Conservation (phyloP, 2,329 filamentous ascomycete genomes). For the Cladophialophora exuberans region DNA sequence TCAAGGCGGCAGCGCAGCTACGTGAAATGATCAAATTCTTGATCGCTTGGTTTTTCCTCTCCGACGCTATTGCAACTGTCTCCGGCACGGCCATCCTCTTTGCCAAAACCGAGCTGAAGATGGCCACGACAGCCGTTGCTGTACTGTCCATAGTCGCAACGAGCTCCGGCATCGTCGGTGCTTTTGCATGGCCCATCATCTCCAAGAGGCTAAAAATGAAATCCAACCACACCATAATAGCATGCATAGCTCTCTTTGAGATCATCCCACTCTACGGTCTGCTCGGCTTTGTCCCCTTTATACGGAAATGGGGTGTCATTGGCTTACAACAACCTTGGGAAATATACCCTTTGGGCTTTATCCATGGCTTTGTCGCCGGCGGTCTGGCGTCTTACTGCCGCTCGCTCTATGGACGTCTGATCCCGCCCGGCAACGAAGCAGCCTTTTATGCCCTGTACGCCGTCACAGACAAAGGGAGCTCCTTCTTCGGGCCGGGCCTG, state of each 20-base stretch:
- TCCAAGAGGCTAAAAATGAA: slow-evolving; percentile 70
- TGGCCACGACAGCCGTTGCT: slow-evolving; percentile 84
- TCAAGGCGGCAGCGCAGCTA: slow-evolving; percentile 72
- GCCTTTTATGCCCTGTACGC: slow-evolving; percentile 97
- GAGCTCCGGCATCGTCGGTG: slow-evolving; percentile 78
- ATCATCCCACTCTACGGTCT: slow-evolving; percentile 91
- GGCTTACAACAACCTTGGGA: slow-evolving; percentile 96
- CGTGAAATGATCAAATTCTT: slow-evolving; percentile 85
- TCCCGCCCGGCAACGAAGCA: slow-evolving; percentile 90
- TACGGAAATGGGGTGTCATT: slow-evolving; percentile 72
- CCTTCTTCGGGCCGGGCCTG: too few relatives aligned
- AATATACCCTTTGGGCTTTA: slow-evolving; percentile 88
- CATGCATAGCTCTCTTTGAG: slow-evolving; percentile 87
- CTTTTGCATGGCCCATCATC: slow-evolving; percentile 84
- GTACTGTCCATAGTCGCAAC: slow-evolving; percentile 95
- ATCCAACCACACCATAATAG: slow-evolving; percentile 85
- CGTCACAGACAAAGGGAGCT: slow-evolving; percentile 98
- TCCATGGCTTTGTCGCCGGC: slow-evolving; percentile 94
- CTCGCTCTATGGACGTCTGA: slow-evolving; percentile 87
- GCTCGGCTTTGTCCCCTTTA: slow-evolving; percentile 80
- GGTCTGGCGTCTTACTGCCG: slow-evolving; percentile 90
- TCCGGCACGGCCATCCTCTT: slow-evolving; percentile 81
- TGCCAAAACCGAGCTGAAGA: slow-evolving; percentile 88
- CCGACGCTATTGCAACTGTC: slow-evolving; percentile 91
- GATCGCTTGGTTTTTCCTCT: slow-evolving; percentile 89